Evolutionary conservation across 164 flowering plant species (phyloP), one percentile per base, ranked within the genome.

Genomic region (Vitis labrusca): DNA sequence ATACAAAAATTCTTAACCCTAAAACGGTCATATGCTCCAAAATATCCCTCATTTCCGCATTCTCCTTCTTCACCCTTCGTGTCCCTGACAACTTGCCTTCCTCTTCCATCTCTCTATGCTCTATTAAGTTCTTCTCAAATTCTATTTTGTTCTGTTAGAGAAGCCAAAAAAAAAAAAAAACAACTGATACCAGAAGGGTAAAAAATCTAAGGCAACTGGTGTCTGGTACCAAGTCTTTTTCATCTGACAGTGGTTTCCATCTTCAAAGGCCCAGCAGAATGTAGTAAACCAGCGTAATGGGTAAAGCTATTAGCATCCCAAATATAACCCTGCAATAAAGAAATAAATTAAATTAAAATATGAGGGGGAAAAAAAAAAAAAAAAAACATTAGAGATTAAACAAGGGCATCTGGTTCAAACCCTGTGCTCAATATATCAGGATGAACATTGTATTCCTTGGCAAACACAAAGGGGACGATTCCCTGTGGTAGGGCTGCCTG

Each of bases 401-500:
- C 15, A 7, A 60, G 15, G 19, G 52, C 6, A 8, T 14, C 19
- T 37, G 50, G 51, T 37, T 48, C 86, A 4, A 10, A 92, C 97
- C 90, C 96, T 2, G 97, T 92, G 90, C 97, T 92, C 27, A 92
- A 82, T 27, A 92, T 91, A 69, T 86, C 85, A 7, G 97, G 94
- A 79, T 92, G 96, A 57, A 92, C 92, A 69, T 89, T 89, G 84
- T 92, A 92, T 74, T 90, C 97, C 82, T 92, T 92, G 10, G 97
- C 93, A 78, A 92, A 92, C 59, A 92, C 97, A 49, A 92, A 92
- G 2, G 98, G 98, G 15, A 92, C 98, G 59, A 92, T 92, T 71
- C 97, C 97, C 78, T 92, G 97, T 19, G 97, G 97, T 63, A 92
- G 90, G 71, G 97, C 92, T 5, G 97, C 97, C 97, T 92, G 86